Base-by-base conservation (phyloP, 208 protist species). In the Trypanosoma theileri region DNA sequence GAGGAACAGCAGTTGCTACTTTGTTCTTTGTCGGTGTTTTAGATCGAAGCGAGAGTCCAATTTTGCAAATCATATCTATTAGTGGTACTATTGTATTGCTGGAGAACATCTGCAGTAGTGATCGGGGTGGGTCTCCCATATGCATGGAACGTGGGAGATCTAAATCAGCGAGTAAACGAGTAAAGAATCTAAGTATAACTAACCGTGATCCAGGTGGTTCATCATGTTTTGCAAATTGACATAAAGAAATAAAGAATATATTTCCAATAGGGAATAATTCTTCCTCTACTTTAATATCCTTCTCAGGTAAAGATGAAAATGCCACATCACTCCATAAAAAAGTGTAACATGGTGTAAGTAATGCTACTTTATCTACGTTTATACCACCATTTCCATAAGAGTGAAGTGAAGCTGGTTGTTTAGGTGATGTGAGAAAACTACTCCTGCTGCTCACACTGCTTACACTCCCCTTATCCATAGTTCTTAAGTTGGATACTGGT, bases 191-290 rank as follows among this genome's bases (percentile, higher is more conserved):
- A 12, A 94, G 74, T 16, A 94, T 81, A 54, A 90, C 73, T 26
- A 50, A 51, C 14, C 85, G 77, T 19, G 78, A 54, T 0, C 85
- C 85, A 9, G 71, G 66, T 35, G 89, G 85, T 52, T 85, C 61
- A 73, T 94, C 77, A 24, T 84, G 81, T 73, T 89, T 92, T 10
- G 84, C 86, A 71, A 84, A 89, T 70, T 86, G 79, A 68, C 89
- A 94, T 41, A 94, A 71, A 1, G 73, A 74, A 21, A 89, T 64
- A 19, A 94, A 57, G 53, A 94, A 91, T 11, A 81, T 63, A 46
- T 73, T 54, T 50, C 85, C 85, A 58, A 91, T 85, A 6, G 86
- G 41, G 46, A 53, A 51, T 35, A 35, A 64, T 71, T 22, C 59
- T 13, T 71, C 67, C 28, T 35, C 53, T 14, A 22, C 4, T 22